Evolutionary conservation across 2,329 filamentous ascomycete genomes (phyloP).

Genomic region (Allantophomopsis lycopodina): DNA sequence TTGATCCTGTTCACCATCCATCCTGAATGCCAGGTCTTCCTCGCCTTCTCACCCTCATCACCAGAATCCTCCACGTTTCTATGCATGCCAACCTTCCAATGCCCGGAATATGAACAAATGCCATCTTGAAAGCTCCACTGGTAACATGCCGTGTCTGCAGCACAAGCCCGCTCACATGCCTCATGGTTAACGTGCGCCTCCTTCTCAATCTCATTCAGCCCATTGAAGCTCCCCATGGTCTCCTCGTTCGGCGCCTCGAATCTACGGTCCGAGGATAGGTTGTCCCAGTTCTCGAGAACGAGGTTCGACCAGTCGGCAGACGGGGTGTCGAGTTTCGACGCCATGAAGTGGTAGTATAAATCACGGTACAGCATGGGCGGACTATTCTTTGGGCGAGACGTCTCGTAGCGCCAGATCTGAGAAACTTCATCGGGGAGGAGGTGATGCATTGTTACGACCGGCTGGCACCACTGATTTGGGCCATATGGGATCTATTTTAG

Average conservation of each 20-base stretch:
- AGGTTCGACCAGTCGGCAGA: no score
- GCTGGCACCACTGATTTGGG: slow-evolving; percentile 35
- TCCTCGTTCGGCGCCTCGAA: slow-evolving; percentile 28
- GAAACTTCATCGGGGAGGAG: slow-evolving; percentile 37
- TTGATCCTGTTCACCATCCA: slow-evolving; percentile 2
- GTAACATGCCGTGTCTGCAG: slow-evolving; percentile 18
- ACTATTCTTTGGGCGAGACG: slow-evolving; percentile 16
- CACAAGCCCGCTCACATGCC: slow-evolving; percentile 35
- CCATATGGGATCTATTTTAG: slow-evolving; percentile 23
- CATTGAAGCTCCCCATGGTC: slow-evolving; percentile 28
- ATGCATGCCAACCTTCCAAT: slow-evolving; percentile 5
- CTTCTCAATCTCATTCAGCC: slow-evolving; percentile 26
- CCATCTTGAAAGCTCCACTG: slow-evolving; percentile 19
- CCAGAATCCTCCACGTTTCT: slow-evolving; percentile 3
- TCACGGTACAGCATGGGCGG: slow-evolving; percentile 29
- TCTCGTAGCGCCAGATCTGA: slow-evolving; percentile 37
- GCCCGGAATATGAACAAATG: no score
- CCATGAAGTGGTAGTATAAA: slow-evolving; percentile 33
- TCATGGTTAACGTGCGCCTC: slow-evolving; percentile 26
- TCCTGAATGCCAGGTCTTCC: slow-evolving; percentile 3
- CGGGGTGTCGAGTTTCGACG: slow-evolving; percentile 23
- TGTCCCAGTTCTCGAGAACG: slow-evolving; percentile 35
- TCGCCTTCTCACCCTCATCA: slow-evolving; percentile 3
- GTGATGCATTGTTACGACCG: slow-evolving; percentile 42
- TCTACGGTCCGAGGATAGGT: slow-evolving; percentile 32